Evolutionary conservation across 2,329 filamentous ascomycete genomes (phyloP), one percentile per base, ranked within the genome.

Genomic region (Fusarium nurragi): DNA sequence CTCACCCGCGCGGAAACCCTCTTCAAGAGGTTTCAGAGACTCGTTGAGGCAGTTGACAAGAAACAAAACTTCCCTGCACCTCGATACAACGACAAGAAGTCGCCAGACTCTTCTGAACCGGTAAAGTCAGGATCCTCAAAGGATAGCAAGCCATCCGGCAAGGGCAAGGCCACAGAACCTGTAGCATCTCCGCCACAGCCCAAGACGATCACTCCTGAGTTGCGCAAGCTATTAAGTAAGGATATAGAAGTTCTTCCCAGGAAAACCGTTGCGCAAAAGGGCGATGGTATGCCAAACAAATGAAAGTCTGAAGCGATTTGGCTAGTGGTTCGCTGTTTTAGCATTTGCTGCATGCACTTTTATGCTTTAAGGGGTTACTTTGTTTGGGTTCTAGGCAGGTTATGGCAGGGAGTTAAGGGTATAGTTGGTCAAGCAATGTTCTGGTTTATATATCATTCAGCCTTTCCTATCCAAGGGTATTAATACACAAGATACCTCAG

Each of bases 21-120:
- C 4, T 99, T 96, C 82, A 88, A 87, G 64, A 89, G 91, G 46
- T 99, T 97, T 78, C 90, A 96, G 72, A 86, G 93, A 40, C 90
- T 92, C 3, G 90, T 99, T 12, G 93, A 98, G 73, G 91, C 92
- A 1, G 90, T 97, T 32, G 96, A 99, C 77, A 94, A 95, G 79
- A 96, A 95, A 77, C 84, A 90, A 48, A 93, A 92, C 72, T 96
- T 97, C 69, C 93, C 93, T 0, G 79, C 82, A 1, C 87, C 55
- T 74, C 79, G 72, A 40, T 64, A 51, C 50, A 50, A 64, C 45
- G 64, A 54, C 50, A 54, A 51, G 44, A 68, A 43, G 26, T 56
- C 40, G 18, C 64, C 68, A 19, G 49, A 55, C 30, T 52, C 70
- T 25, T 66, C 68, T 10, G 52, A 60, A 37, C 36, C 63, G 25